Evolutionary conservation across 2,329 filamentous ascomycete species (phyloP), one percentile per base, ranked within the genome.

Genomic region (Cercospora nicotianae): DNA sequence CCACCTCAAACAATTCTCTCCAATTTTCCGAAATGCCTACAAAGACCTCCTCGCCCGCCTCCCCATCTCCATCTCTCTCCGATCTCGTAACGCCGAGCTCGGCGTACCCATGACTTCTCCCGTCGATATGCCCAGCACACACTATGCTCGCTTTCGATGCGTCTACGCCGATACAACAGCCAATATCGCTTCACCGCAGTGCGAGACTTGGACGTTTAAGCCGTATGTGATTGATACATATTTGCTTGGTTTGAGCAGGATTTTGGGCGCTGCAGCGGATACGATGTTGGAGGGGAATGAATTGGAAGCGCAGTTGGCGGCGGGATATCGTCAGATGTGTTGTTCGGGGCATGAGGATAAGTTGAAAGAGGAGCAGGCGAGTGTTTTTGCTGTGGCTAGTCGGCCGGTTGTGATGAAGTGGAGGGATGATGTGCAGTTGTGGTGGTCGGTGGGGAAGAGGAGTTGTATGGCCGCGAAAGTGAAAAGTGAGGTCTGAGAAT

Each of bases 171-270:
- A 60, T 18, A 58, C n/a, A 3, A 39, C 31, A 12, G 28, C 48
- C 6, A 8, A 16, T 13, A 62, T 55, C 13, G 7, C 53, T 5
- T 60, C 65, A 1, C 61, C 31, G 5, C 66, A 62, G 36, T 71
- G 69, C 60, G 59, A 63, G 51, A 67, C 67, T 4, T 71, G 67
- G 69, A 71, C 69, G 1, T 67, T 65, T 28, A 71, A 69, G 9
- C 69, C 69, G 1, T 71, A 69, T 12, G 59, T 67, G 4, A 67
- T 57, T 18, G 69, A 71, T 8, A 69, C 69, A 8, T 71, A 66
- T 61, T 63, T 71, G 10, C 31, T 59, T 10, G 67, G 67, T 2
- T 48, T 69, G 6, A 63, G 64, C 9, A 33, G 45, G 39, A 64
- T 71, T 9, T 48, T 71, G 16, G 51, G 42, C 26, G 63, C 63